phyloP scores from a whole-genome alignment of 257 asterid species.

The Salvia rosmarinus region DNA sequence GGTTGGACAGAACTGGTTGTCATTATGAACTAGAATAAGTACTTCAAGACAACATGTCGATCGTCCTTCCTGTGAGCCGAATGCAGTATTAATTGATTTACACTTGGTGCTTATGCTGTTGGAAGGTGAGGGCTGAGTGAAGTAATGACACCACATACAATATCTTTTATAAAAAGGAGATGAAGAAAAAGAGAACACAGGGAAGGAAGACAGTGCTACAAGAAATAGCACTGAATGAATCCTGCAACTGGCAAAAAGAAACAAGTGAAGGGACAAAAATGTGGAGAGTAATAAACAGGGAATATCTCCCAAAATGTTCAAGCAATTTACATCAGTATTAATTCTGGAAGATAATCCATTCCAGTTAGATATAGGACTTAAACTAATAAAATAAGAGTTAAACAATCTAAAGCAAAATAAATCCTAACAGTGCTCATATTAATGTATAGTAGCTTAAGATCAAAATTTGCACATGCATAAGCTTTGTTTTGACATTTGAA shows the following conservation, averaged over 20 bases:
- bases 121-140: conserved; percentile 3
- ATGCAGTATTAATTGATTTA: conserved; percentile 3
- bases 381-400: too few relatives aligned
- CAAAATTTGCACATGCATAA: not conserved
- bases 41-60: not conserved
- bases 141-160: not conserved
- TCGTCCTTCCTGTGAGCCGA: conserved; percentile 1
- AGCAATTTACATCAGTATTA: not conserved
- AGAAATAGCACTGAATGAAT: conserved; percentile 1
- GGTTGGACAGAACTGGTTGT: not conserved
- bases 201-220: not conserved
- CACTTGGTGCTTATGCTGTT: conserved; percentile 11
- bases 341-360: not conserved
- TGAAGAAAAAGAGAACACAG: not conserved
- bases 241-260: not conserved
- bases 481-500: not conserved
- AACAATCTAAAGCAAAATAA: not conserved
- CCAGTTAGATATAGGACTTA: not conserved
- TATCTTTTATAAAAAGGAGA: not conserved
- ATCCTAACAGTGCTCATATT: not conserved
- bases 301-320: conserved; percentile 16
- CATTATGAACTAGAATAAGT: conserved; percentile 8
- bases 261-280: not conserved
- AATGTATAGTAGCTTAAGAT: not conserved
- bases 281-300: not conserved